phyloP scores from a whole-genome alignment of 2,329 filamentous ascomycete species.

The Dactylonectria estremocensis region DNA sequence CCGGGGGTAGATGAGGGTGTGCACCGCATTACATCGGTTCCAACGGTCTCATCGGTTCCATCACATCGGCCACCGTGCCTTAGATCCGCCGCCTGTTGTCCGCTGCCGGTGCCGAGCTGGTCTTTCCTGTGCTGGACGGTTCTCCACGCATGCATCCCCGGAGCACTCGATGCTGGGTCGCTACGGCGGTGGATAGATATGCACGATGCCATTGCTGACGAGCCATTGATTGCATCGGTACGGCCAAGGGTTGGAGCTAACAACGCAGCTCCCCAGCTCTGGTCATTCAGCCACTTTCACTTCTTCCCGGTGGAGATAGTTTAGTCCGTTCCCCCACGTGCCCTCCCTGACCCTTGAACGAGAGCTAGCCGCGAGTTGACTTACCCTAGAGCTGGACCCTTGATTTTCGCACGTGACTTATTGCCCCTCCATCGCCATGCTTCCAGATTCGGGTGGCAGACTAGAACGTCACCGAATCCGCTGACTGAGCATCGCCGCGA shows the following conservation, averaged over 20 bases:
- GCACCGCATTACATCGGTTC: slow-evolving; percentile 5
- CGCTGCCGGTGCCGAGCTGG: slow-evolving; percentile 24
- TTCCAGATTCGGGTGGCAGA: slow-evolving; percentile 37
- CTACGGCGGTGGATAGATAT: slow-evolving; percentile 19
- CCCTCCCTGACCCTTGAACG: neutral
- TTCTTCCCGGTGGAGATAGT: slow-evolving; percentile 26
- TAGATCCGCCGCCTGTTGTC: slow-evolving; percentile 19
- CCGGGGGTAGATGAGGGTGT: neutral
- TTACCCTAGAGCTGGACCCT: slow-evolving; percentile 7
- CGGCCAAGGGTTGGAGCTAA: slow-evolving; percentile 2
- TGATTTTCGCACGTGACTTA: slow-evolving; percentile 7
- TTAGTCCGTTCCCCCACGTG: slow-evolving; percentile 28
- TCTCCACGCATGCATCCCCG: slow-evolving; percentile 19
- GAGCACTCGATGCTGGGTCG: slow-evolving; percentile 25
- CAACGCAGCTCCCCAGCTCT: slow-evolving; percentile 12
- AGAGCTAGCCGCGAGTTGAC: neutral
- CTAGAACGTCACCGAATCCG: slow-evolving; percentile 47
- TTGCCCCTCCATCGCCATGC: slow-evolving; percentile 23
- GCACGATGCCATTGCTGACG: slow-evolving; percentile 27
- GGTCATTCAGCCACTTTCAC: neutral
- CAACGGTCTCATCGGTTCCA: slow-evolving; percentile 15
- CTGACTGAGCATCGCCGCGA: slow-evolving; percentile 47
- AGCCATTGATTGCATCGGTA: slow-evolving; percentile 13
- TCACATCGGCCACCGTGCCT: slow-evolving; percentile 21
- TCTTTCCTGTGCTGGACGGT: neutral